Evolutionary conservation across 2,329 filamentous ascomycete species (phyloP).

Genomic region (Huntiella abstrusa): DNA sequence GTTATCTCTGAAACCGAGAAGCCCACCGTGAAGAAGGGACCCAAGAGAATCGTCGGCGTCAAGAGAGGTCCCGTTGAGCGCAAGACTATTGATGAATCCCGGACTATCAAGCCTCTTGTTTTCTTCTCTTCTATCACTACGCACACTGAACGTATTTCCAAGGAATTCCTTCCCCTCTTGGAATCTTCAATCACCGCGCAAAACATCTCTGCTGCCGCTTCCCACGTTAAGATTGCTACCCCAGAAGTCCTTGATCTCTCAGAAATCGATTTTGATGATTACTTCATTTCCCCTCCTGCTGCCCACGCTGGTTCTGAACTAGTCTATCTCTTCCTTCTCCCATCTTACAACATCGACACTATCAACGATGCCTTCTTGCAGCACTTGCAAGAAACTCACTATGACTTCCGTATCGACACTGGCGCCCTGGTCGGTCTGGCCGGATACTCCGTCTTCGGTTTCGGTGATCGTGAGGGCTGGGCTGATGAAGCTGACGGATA

Average conservation of each 20-base stretch:
- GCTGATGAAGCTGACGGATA: slow-evolving; percentile 78
- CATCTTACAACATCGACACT: slow-evolving; percentile 89
- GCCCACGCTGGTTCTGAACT: slow-evolving; percentile 34
- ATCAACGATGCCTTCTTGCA: slow-evolving; percentile 75
- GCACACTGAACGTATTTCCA: slow-evolving; percentile 57
- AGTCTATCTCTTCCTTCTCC: slow-evolving; percentile 71
- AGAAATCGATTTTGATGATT: slow-evolving; percentile 82
- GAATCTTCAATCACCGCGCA: slow-evolving; percentile 32
- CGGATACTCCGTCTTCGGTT: slow-evolving; percentile 85
- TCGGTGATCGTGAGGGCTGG: slow-evolving; percentile 85
- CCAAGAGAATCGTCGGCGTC: slow-evolving; percentile 30
- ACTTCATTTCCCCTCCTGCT: slow-evolving; percentile 63
- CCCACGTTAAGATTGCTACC: slow-evolving; percentile 26
- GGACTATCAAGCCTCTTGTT: slow-evolving; percentile 50
- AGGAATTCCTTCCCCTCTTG: slow-evolving; percentile 39
- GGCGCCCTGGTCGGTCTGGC: slow-evolving; percentile 56
- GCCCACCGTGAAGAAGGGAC: slow-evolving; percentile 14
- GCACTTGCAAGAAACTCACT: slow-evolving; percentile 77
- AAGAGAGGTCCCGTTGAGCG: slow-evolving; percentile 14
- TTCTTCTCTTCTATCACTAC: slow-evolving; percentile 86
- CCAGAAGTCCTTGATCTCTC: slow-evolving; percentile 57
- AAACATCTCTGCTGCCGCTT: slow-evolving; percentile 11
- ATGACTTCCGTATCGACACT: slow-evolving; percentile 93
- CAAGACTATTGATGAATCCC: slow-evolving; percentile 16
- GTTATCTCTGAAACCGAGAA: background rate